These are phyloP conservation scores for Cryptococcus jaspeensis DNA, from an alignment of 1,284 basidiomycete genomes.

Conservation along the genomic window DNA sequence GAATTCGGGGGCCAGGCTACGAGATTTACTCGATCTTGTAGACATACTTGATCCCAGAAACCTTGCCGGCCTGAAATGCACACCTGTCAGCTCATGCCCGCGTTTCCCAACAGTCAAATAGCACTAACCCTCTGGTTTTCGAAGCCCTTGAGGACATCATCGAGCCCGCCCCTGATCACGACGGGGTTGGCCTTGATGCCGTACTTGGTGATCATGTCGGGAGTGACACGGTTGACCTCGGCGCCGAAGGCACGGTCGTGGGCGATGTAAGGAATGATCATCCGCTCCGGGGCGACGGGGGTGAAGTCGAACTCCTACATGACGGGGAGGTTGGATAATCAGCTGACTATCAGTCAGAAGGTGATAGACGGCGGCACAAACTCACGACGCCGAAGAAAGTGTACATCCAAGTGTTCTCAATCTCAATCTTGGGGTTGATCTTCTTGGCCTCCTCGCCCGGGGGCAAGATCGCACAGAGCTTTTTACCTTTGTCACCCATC, in stretches of 20 bases:
- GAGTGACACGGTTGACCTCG: slow-evolving; percentile 22
- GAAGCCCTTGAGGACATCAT: slow-evolving; percentile 28
- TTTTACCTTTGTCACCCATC: slow-evolving; percentile 25
- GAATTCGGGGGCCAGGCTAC: too few relatives aligned
- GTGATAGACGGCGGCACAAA: slow-evolving; percentile 1
- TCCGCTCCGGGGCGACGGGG: background rate
- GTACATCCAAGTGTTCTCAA: slow-evolving; percentile 37
- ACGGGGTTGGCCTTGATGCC: slow-evolving; percentile 35
- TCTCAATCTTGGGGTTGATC: slow-evolving; percentile 28
- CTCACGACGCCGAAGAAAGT: slow-evolving; percentile 33
- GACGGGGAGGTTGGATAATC: background rate
- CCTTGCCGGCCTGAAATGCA: slow-evolving; percentile 15
- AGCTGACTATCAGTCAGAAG: background rate
- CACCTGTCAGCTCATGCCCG: background rate
- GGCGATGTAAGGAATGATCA: slow-evolving; percentile 21
- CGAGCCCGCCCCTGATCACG: slow-evolving; percentile 26
- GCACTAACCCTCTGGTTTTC: slow-evolving; percentile 28
- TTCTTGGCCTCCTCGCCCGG: slow-evolving; percentile 18
- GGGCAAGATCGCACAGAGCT: slow-evolving; percentile 34
- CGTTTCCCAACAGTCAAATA: too few relatives aligned
- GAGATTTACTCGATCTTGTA: slow-evolving; percentile 22
- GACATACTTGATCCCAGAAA: slow-evolving; percentile 24
- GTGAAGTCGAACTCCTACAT: slow-evolving; percentile 32
- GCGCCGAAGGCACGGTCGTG: slow-evolving; percentile 27
- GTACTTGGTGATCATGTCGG: slow-evolving; percentile 23